Evolutionary conservation across 1,139 yeast species (phyloP).

Genomic region (Kluyveromyces marxianus): DNA sequence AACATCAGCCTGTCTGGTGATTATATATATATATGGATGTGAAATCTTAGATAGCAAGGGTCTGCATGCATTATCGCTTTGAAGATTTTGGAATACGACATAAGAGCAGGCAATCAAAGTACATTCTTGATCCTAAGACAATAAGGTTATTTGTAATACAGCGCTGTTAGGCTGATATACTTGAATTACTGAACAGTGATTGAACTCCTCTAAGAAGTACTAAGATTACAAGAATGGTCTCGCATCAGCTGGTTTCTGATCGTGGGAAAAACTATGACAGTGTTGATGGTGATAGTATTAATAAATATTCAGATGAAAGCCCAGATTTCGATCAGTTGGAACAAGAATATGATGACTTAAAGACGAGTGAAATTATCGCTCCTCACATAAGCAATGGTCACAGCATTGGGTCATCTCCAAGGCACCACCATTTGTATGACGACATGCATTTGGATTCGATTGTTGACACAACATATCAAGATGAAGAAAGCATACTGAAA

Average conservation of each 20-base stretch:
- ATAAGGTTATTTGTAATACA: too few species aligned
- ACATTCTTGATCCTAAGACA: too few species aligned
- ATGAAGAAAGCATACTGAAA: too few species aligned
- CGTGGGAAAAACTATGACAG: neutral
- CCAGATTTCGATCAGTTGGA: conserved; percentile 5
- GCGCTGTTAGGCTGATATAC: neutral
- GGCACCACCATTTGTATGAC: neutral
- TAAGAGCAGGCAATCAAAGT: too few species aligned
- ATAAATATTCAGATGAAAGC: neutral
- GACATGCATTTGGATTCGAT: neutral
- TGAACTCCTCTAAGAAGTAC: too few species aligned
- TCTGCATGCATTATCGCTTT: too few species aligned
- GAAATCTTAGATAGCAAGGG: too few species aligned
- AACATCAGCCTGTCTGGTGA: too few species aligned
- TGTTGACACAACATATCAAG: neutral
- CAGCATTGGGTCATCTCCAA: neutral
- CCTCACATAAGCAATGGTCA: conserved; percentile 4
- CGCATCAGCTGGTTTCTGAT: neutral
- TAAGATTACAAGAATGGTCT: neutral
- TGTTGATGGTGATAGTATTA: neutral
- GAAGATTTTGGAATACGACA: too few species aligned
- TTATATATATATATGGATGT: too few species aligned
- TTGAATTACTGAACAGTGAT: neutral
- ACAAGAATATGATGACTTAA: conserved; percentile 4
- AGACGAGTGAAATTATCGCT: conserved; percentile 4